Evolutionary conservation across 345 rosid genomes (phyloP), one percentile per base, ranked within the genome.

Genomic region (Draba incana): DNA sequence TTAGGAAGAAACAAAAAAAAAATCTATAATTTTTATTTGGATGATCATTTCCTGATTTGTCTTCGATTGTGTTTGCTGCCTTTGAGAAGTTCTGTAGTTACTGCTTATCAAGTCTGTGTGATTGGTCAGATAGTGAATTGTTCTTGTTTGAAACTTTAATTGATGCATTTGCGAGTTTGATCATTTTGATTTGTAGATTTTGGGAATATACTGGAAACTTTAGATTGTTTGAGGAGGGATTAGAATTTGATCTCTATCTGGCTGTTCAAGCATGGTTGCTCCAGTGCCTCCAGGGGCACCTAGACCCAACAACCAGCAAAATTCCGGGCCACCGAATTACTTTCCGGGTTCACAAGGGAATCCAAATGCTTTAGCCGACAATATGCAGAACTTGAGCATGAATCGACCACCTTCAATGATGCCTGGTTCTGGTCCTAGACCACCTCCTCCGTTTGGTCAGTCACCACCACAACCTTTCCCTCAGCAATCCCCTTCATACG

Each of bases 251-350:
- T 67, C 33, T 52, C 55, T 8, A 35, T 56, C 72, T 75, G 64
- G 58, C 1, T 61, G 41, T 67, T 42, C 23, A 71, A 75, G 39
- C 66, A 92, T 92, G 98, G 87, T 81, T 70, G 83, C 89, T 84
- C 85, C 81, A 66, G 81, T 85, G 87, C 96, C 98, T 83, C 96
- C 89, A 42, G 98, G 92, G 88, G 89, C 90, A 73, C 83, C 89
- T 51, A 83, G 96, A 76, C 92, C 86, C 57, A 80, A 80, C 62
- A 56, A 67, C 63, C 79, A 75, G 52, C 69, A 62, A 63, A 41
- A 52, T 61, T 46, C 86, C 1, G 83, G 82, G 10, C 81, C 83
- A 42, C 78, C 90, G 38, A 80, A 80, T 77, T 75, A 71, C 70
- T 75, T 57, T 47, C 83, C 86, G 11, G 81, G 81, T 74, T 81